Evolutionary conservation across 202 grass and related monocot genomes (phyloP).

Genomic region (Tripidium arundinaceum): DNA sequence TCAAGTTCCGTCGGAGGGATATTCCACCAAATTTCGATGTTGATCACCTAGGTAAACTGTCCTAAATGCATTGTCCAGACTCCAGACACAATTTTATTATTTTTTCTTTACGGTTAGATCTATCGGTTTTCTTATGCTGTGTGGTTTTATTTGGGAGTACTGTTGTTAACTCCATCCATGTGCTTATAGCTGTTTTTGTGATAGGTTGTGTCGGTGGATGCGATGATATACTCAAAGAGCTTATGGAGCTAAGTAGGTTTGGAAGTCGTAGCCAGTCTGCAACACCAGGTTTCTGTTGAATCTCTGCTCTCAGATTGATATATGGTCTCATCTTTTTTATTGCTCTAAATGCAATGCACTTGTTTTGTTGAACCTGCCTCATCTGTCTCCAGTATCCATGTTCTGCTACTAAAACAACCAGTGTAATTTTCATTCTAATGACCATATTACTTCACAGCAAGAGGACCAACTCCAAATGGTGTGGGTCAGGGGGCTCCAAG

Average conservation of each 20-base stretch:
- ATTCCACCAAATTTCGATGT: conserved; percentile 92
- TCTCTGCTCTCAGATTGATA: background rate
- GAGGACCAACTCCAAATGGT: conserved; percentile 50
- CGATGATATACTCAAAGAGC: conserved; percentile 73
- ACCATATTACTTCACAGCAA: conserved; percentile 41
- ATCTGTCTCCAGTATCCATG: background rate
- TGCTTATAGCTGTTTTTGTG: background rate
- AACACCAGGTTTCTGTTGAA: conserved; percentile 55
- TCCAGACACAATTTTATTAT: conserved; percentile 8
- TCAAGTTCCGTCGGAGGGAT: conserved; percentile 80
- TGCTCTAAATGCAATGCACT: background rate
- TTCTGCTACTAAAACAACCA: background rate
- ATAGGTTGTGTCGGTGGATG: conserved; percentile 94
- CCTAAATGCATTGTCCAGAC: conserved; percentile 8
- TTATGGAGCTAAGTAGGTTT: conserved; percentile 73
- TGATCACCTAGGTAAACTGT: conserved; percentile 75
- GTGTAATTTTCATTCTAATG: background rate
- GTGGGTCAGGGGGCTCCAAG: conserved; percentile 44
- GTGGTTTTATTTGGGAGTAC: background rate
- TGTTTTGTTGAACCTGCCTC: background rate
- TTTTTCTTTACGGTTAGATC: background rate
- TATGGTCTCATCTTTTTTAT: background rate
- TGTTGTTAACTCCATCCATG: background rate
- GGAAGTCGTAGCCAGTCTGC: conserved; percentile 47
- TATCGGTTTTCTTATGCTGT: background rate